Percentiles rank a stretch among this genome's conserved stretches.
phyloP scores from a whole-genome alignment of 495 filamentous ascomycete species.

The Beverwykella pulmonaria region DNA sequence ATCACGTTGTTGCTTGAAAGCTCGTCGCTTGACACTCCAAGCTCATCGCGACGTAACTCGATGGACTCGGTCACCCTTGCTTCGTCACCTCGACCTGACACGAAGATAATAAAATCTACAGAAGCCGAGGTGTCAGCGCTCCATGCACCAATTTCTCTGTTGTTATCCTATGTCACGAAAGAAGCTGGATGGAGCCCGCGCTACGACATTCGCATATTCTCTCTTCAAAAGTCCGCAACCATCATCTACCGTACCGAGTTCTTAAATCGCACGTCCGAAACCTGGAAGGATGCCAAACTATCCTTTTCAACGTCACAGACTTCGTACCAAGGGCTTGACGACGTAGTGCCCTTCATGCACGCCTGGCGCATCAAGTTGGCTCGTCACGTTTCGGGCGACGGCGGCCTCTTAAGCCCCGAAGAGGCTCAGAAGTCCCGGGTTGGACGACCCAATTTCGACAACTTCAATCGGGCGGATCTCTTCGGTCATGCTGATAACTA shows the following conservation, averaged over 20 bases:
- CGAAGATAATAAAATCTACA: conserved; percentile 34
- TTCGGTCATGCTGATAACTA: conserved; percentile 29
- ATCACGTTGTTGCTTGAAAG: conserved; percentile 63
- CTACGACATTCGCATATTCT: conserved; percentile 66
- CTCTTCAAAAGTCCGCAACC: conserved; percentile 55
- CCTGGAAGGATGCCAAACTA: conserved; percentile 67
- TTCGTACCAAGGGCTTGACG: conserved; percentile 61
- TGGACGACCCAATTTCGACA: not conserved
- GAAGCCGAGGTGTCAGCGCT: conserved; percentile 34
- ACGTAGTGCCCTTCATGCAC: conserved; percentile 59
- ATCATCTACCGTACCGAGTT: conserved; percentile 68
- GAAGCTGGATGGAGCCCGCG: conserved; percentile 66
- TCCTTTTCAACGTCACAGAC: conserved; percentile 71
- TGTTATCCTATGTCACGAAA: conserved; percentile 65
- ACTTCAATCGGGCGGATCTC: conserved; percentile 25
- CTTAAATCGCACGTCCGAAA: conserved; percentile 66
- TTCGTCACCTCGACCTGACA: conserved; percentile 7
- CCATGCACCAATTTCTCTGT: conserved; percentile 51
- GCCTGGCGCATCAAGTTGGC: conserved; percentile 63
- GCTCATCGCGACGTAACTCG: conserved; percentile 59
- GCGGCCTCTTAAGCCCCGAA: conserved; percentile 29
- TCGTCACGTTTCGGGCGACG: conserved; percentile 23
- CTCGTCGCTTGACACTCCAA: conserved; percentile 52
- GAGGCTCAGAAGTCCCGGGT: conserved; percentile 16
- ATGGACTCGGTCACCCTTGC: conserved; percentile 49